Evolutionary conservation across 2,329 filamentous ascomycete genomes (phyloP).

Genomic region (Colletotrichum limetticola): DNA sequence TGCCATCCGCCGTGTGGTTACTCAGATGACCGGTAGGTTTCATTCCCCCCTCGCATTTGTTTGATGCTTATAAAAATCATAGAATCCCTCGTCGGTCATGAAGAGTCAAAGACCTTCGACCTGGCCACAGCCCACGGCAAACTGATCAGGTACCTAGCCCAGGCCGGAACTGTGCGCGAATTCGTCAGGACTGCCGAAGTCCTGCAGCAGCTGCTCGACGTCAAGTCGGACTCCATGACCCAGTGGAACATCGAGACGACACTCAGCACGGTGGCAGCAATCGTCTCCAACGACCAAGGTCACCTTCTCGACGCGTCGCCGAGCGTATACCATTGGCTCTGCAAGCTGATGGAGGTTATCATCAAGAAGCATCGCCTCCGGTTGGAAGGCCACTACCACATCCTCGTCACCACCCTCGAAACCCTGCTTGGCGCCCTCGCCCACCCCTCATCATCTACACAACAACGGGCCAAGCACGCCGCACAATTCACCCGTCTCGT

Average conservation of each 20-base stretch:
- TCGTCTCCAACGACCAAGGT: conserved; percentile 39
- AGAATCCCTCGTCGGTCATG: conserved; percentile 23
- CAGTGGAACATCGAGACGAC: conserved; percentile 69
- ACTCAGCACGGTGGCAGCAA: conserved; percentile 55
- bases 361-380: conserved; percentile 70
- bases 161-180: conserved; percentile 43
- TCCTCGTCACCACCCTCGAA: conserved; percentile 65
- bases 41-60: not conserved
- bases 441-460: conserved; percentile 43
- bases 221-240: conserved; percentile 59
- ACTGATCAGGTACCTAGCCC: conserved; percentile 47
- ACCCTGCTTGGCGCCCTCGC: conserved; percentile 66
- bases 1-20: conserved; percentile 55
- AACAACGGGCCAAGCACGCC: conserved; percentile 53
- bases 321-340: conserved; percentile 58
- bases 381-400: conserved; percentile 70
- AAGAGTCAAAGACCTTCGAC: conserved; percentile 44
- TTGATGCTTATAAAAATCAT: not conserved
- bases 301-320: conserved; percentile 42
- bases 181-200: conserved; percentile 53
- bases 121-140: conserved; percentile 55
- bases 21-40: conserved; percentile 50
- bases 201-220: conserved; percentile 59
- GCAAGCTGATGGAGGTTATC: conserved; percentile 64
- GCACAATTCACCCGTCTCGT: conserved; percentile 65